These are phyloP conservation scores for Coemansia guatemalensis DNA, from an alignment of 192 early-diverging fungal genomes.

Conservation along the genomic window DNA sequence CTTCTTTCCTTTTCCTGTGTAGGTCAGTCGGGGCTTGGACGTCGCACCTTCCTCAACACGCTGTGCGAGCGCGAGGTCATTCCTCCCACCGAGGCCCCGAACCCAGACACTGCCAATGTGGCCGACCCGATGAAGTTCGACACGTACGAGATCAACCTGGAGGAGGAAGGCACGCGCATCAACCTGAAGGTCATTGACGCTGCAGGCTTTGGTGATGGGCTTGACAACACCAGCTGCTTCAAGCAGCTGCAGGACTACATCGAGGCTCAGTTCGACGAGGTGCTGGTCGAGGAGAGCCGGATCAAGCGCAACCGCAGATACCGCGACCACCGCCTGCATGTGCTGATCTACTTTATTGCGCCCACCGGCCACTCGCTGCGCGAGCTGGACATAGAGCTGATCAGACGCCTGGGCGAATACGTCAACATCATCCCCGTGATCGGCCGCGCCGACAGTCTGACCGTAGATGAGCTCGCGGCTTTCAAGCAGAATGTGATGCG, in stretches of 20 bases:
- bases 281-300: constrained; percentile 85
- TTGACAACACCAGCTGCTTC: constrained; percentile 93
- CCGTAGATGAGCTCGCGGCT: constrained; percentile 73
- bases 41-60: constrained; percentile 98
- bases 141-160: constrained; percentile 88
- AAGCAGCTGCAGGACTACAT: constrained; percentile 91
- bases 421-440: constrained; percentile 97
- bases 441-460: constrained; percentile 89
- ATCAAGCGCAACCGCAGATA: constrained; percentile 85
- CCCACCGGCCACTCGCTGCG: constrained; percentile 96
- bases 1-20: constrained; percentile 2
- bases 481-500: constrained; percentile 97
- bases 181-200: constrained; percentile 96
- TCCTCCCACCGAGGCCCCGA: constrained; percentile 68
- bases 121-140: constrained; percentile 88
- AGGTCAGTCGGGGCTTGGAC: constrained; percentile 79
- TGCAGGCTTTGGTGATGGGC: constrained; percentile 96
- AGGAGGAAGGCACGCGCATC: constrained; percentile 96
- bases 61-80: constrained; percentile 86
- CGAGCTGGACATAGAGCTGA: constrained; percentile 91
- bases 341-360: constrained; percentile 95
- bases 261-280: constrained; percentile 93
- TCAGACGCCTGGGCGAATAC: constrained; percentile 85
- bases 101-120: constrained; percentile 74
- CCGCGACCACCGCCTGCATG: constrained; percentile 95